These are phyloP conservation scores for Centrapalus pauciflorus DNA, from an alignment of 129 eudicot species.

Conservation along the genomic window DNA sequence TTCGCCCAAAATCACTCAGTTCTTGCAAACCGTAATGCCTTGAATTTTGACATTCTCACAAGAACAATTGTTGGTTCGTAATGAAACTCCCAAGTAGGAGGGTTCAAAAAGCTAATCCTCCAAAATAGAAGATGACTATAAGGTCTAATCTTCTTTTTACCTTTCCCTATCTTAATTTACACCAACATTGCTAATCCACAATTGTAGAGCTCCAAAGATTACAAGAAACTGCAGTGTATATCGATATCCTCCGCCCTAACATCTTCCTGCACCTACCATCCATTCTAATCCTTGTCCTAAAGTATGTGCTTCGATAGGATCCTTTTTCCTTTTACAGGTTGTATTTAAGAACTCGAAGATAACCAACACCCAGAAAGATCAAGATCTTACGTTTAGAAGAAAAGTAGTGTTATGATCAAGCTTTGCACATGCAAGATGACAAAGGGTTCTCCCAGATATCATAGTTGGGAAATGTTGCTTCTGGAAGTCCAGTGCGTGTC, in stretches of 20 bases:
- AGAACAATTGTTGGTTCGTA: background rate
- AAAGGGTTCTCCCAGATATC: constrained; percentile 98
- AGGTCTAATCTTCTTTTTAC: constrained; percentile 2
- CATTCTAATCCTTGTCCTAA: constrained; percentile 23
- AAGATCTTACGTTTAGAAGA: background rate
- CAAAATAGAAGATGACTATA: background rate
- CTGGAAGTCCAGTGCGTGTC: constrained; percentile 90
- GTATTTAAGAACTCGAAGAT: background rate
- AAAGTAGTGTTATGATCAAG: constrained; percentile 30
- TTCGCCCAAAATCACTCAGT: constrained; percentile 10
- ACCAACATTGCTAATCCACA: constrained; percentile 22
- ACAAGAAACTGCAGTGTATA: constrained; percentile 13
- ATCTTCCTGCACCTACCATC: background rate
- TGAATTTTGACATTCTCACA: constrained; percentile 21
- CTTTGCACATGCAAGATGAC: constrained; percentile 98
- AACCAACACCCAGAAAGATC: constrained; percentile 1
- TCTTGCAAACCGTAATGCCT: constrained; percentile 3
- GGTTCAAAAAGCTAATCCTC: constrained; percentile 13
- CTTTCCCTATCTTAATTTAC: constrained; percentile 29
- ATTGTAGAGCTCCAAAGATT: constrained; percentile 6
- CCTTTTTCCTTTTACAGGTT: constrained; percentile 2
- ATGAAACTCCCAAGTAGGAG: background rate
- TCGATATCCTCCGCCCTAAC: background rate
- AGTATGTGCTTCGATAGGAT: background rate
- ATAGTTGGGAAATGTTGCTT: constrained; percentile 88